These are phyloP conservation scores for Amylocystis lapponica DNA, from an alignment of 768 basidiomycete genomes.

Conservation along the genomic window DNA sequence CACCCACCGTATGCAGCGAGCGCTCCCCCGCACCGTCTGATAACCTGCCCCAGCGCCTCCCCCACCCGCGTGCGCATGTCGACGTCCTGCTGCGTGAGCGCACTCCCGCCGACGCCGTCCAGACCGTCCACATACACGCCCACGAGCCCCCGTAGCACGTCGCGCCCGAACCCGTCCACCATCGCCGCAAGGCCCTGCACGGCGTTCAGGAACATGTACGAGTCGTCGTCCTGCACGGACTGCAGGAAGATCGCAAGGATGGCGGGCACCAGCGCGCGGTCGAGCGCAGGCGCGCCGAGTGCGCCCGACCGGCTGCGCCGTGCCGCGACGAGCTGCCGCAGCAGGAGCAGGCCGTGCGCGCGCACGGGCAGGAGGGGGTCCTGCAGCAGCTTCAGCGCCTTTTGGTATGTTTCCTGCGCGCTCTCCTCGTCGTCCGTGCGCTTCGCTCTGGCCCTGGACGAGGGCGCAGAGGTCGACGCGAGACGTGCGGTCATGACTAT, in stretches of 20 bases:
- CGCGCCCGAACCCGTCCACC: conserved; percentile 71
- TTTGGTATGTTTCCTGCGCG: conserved; percentile 71
- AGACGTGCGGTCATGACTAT: conserved; percentile 81
- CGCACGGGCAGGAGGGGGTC: conserved; percentile 92
- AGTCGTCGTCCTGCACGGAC: conserved; percentile 84
- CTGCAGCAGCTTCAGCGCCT: conserved; percentile 80
- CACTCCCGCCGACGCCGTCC: conserved; percentile 42
- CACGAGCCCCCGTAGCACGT: conserved; percentile 64
- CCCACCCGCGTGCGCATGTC: conserved; percentile 74
- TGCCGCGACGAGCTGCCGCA: conserved; percentile 68
- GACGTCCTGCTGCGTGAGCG: conserved; percentile 54
- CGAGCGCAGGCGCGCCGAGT: conserved; percentile 26
- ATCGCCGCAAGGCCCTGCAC: conserved; percentile 87
- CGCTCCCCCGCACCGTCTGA: conserved; percentile 65
- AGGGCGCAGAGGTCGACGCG: conserved; percentile 47
- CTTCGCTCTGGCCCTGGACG: conserved; percentile 15
- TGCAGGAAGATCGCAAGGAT: conserved; percentile 86
- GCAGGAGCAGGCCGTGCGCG: conserved; percentile 82
- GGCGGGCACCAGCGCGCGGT: conserved; percentile 68
- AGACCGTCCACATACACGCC: conserved; percentile 54
- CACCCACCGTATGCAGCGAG: conserved; percentile 64
- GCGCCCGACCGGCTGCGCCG: conserved; percentile 7
- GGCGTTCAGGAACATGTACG: conserved; percentile 91
- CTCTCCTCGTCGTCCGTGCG: conserved; percentile 31
- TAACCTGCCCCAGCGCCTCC: conserved; percentile 77